Evolutionary conservation across 164 flowering plant species (phyloP).

Genomic region (grape (Vitis vinifera)): ASM3070453v1 NC_081806.1:1650501-1651000

Average conservation of each 20-base stretch:
- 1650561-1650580: conserved; percentile 79
- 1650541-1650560: conserved; percentile 88
- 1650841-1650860: no score
- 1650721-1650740: conserved; percentile 94
- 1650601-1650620: conserved; percentile 85
- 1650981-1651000: conserved; percentile 90
- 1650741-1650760: neutral
- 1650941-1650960: conserved; percentile 88
- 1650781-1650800: no score
- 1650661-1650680: conserved; percentile 89
- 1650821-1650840: no score
- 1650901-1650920: conserved; percentile 41
- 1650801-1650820: no score
- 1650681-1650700: conserved; percentile 84
- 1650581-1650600: conserved; percentile 73
- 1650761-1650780: no score
- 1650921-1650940: conserved; percentile 85
- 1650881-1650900: neutral
- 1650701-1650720: conserved; percentile 96
- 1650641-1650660: conserved; percentile 91
- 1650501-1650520: conserved; percentile 89
- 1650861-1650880: no score
- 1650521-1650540: conserved; percentile 98
- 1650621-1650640: conserved; percentile 94
- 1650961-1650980: conserved; percentile 81